Conservation (phyloP, 345 rosid species). For the Populus pruinosa region DNA sequence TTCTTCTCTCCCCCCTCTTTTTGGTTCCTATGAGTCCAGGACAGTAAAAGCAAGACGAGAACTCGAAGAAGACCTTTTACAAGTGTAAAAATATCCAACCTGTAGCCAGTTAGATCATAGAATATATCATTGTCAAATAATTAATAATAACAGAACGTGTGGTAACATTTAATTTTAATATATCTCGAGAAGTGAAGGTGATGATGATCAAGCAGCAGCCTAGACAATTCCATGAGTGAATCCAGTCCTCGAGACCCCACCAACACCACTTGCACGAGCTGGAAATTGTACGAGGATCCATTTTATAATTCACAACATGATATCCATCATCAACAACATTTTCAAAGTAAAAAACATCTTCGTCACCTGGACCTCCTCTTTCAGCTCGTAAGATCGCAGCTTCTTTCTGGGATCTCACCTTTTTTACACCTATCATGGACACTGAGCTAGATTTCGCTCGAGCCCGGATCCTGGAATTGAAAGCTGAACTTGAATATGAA, state of each 20-base stretch:
- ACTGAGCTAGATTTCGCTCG: slow-evolving; percentile 45
- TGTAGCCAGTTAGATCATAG: no score
- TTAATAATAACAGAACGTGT: no score
- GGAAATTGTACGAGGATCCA: slow-evolving; percentile 80
- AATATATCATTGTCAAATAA: no score
- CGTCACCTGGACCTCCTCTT: slow-evolving; percentile 21
- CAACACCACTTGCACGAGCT: slow-evolving; percentile 47
- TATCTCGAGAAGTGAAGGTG: slow-evolving; percentile 32
- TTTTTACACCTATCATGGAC: slow-evolving; percentile 51
- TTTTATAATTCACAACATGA: slow-evolving; percentile 36
- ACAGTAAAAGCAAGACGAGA: no score
- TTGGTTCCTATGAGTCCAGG: no score
- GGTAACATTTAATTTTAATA: no score
- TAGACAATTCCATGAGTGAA: slow-evolving; percentile 26
- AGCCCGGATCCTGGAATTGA: slow-evolving; percentile 58
- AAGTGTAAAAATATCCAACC: no score
- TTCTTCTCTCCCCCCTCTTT: no score
- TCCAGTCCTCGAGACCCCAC: slow-evolving; percentile 24
- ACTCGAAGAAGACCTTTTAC: no score
- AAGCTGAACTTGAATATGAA: slow-evolving; percentile 66
- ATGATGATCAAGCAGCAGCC: slow-evolving; percentile 45
- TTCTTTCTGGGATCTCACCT: slow-evolving; percentile 66
- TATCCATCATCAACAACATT: slow-evolving; percentile 19
- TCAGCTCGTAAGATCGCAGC: slow-evolving; percentile 42
- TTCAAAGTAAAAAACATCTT: slow-evolving; percentile 23